These are phyloP conservation scores for Jacaranda copaia DNA, from an alignment of 257 asterid genomes.

Conservation along the genomic window DNA sequence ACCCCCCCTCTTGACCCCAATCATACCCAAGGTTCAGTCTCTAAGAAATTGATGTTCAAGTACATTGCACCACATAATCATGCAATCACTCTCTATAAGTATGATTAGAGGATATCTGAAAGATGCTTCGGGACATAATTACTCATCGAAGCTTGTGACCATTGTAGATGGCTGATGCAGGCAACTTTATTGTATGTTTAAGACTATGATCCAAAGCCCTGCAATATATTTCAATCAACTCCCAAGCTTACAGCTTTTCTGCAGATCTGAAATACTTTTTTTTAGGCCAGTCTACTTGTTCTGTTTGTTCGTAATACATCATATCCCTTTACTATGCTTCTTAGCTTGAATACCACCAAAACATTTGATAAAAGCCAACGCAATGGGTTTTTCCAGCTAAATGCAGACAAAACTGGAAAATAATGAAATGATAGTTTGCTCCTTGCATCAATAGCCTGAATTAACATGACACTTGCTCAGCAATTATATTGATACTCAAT, in stretches of 20 bases:
- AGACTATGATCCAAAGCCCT: constrained; percentile 1
- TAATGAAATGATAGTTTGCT: constrained; percentile 3
- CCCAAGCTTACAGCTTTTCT: background rate
- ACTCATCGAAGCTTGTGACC: background rate
- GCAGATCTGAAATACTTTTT: background rate
- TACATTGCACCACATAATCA: too few relatives aligned
- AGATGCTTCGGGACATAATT: too few relatives aligned
- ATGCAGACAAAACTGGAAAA: constrained; percentile 21
- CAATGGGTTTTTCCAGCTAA: constrained; percentile 8
- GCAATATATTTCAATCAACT: background rate
- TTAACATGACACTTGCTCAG: background rate
- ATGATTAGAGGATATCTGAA: too few relatives aligned
- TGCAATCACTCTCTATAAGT: too few relatives aligned
- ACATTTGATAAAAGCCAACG: background rate
- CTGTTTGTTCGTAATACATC: background rate
- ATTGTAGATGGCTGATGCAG: background rate
- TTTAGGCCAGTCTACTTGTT: background rate
- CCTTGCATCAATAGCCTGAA: background rate
- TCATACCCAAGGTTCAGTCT: too few relatives aligned
- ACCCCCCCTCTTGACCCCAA: too few relatives aligned
- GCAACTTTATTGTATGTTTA: constrained; percentile 8
- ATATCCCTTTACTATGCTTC: background rate
- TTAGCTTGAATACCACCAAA: constrained; percentile 8
- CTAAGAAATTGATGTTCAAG: too few relatives aligned
- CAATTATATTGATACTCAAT: background rate